phyloP scores from a whole-genome alignment of 2,329 filamentous ascomycete species.

The Aspergillus luchuensis region DNA sequence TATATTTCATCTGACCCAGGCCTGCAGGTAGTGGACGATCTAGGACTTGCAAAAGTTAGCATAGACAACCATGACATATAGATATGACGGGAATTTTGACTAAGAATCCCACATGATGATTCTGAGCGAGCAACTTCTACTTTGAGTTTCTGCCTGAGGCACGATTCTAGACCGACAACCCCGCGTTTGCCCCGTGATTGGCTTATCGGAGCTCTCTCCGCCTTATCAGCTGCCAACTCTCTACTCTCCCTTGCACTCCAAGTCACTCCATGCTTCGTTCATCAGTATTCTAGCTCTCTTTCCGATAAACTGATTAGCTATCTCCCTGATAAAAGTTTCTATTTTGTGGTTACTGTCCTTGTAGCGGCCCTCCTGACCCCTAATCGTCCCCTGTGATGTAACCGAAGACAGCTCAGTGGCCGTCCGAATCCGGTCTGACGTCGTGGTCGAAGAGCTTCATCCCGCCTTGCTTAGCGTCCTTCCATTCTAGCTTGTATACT shows the following conservation, averaged over 20 bases:
- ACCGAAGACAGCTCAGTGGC: not conserved
- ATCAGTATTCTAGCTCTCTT: not conserved
- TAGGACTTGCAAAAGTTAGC: slow-evolving; percentile 4
- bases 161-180: not conserved
- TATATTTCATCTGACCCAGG: slow-evolving; percentile 35
- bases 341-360: not conserved
- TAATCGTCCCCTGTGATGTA: not conserved
- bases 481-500: not conserved
- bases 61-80: slow-evolving; percentile 1
- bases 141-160: not conserved
- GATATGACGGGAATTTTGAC: not conserved
- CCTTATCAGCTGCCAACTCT: not conserved
- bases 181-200: not conserved
- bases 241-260: not conserved
- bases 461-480: not conserved
- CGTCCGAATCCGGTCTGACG: not conserved
- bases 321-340: not conserved
- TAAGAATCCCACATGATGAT: not conserved
- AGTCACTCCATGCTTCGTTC: not conserved
- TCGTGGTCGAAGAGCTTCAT: not conserved
- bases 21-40: slow-evolving; percentile 2
- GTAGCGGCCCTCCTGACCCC: not conserved
- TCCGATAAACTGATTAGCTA: not conserved
- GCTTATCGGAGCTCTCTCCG: slow-evolving; percentile 3
- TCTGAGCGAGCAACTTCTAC: not conserved